Evolutionary conservation across 768 basidiomycete species (phyloP).

Genomic region (Boletus insuetus): DNA sequence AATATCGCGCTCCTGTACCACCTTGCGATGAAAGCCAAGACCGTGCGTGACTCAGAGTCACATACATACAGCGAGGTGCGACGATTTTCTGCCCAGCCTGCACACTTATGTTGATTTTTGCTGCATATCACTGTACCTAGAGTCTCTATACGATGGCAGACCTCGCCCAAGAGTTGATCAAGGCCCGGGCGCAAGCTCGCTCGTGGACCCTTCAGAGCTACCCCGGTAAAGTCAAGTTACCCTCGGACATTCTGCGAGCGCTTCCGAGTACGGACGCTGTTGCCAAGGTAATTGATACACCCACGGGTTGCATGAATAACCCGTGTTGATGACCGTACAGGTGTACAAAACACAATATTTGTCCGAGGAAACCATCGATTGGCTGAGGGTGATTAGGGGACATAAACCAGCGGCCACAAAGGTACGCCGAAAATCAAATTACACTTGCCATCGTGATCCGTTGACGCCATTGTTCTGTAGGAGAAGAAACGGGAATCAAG

Average conservation of each 20-base stretch:
- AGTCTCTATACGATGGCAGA: conserved; percentile 87
- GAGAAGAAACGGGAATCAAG: conserved; percentile 35
- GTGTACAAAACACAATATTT: conserved; percentile 68
- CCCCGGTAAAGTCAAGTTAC: conserved; percentile 78
- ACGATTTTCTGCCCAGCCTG: neutral
- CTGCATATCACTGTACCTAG: conserved; percentile 37
- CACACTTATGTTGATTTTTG: neutral
- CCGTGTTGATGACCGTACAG: conserved; percentile 36
- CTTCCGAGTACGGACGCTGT: conserved; percentile 65
- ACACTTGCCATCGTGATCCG: neutral
- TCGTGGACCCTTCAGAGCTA: conserved; percentile 78
- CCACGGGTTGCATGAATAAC: neutral
- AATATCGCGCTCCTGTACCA: conserved; percentile 83
- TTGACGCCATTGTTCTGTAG: conserved; percentile 18
- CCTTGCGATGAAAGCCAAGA: conserved; percentile 80
- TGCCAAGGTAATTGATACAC: conserved; percentile 48
- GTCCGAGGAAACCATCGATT: conserved; percentile 53
- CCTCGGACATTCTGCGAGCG: conserved; percentile 75
- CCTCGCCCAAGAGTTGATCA: conserved; percentile 85
- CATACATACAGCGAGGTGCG: conserved; percentile 67
- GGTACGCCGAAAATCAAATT: conserved; percentile 14
- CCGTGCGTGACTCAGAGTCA: conserved; percentile 76
- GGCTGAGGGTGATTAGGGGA: conserved; percentile 51
- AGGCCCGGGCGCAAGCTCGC: conserved; percentile 54
- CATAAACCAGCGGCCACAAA: conserved; percentile 36